Base-by-base conservation (phyloP, 2,329 filamentous ascomycete species). In the Didymella sp. region DNA sequence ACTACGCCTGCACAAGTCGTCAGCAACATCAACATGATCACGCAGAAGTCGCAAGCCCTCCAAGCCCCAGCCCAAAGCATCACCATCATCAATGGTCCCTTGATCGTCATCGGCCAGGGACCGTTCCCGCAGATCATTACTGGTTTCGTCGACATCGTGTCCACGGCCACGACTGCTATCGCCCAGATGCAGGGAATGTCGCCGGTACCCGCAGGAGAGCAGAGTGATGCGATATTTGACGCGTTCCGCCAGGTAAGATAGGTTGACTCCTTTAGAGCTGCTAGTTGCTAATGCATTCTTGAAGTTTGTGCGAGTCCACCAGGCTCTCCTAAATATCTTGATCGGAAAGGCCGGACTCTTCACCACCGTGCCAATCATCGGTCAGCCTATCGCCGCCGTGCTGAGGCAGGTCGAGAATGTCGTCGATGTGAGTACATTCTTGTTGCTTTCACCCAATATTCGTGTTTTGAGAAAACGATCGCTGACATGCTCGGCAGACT, bases 271-370 rank as follows among this genome's bases (percentile, higher is more conserved):
- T 33, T 19, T 31, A 54, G 21, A 61, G 21, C 13, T n/a, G 27
- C 8, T 5, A 35, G 19, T 25, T 31, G 22, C 44, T 37, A 27
- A 37, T 4, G 22, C 17, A 31, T n/a, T n/a, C 9, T 35, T 28
- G 22, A 2, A 66, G 61, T 66, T 66, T 35, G 63, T 64, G 13
- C 59, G 59, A 12, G 59, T 60, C 21, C 61, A 66, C 27, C 61
- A 66, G 11, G 45, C 7, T 6, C 55, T 66, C 15, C 42, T 66
- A 13, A 64, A 66, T 50, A 60, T 60, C 11, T 48, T 66, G 19
- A 63, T 62, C 22, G 59, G 59, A 12, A 66, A 66, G 44, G 51
- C 63, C 21, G 59, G 58, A 2, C 31, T 66, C 1, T 59, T 64
- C 53, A 5, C n/a, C 2, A 58, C 58, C 9, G 51, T 62, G 1